Evolutionary conservation across 1,139 yeast species (phyloP).

Genomic region (Blastobotrys petasosporus): DNA sequence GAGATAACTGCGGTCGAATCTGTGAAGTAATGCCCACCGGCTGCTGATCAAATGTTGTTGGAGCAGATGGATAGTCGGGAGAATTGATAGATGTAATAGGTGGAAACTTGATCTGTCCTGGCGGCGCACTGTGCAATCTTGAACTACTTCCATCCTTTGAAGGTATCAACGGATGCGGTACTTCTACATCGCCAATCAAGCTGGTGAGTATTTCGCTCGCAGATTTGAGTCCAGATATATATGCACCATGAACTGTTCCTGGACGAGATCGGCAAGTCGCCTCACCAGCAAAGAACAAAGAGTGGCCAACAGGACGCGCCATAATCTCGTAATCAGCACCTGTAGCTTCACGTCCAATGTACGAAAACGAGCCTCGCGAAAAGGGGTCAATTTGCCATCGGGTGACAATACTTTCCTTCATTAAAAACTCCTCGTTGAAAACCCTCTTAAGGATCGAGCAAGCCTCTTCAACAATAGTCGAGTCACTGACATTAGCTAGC

Average conservation of each 20-base stretch:
- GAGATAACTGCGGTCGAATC: neutral
- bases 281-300: constrained; percentile 41
- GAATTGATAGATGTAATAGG: neutral
- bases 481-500: constrained; percentile 32
- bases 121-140: constrained; percentile 13
- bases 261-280: constrained; percentile 41
- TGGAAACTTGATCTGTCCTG: constrained; percentile 1
- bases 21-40: neutral
- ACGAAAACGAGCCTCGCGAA: constrained; percentile 38
- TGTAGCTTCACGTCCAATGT: constrained; percentile 39
- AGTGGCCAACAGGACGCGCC: constrained; percentile 36
- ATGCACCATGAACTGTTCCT: constrained; percentile 43
- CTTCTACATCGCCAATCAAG: constrained; percentile 37
- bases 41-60: constrained; percentile 1
- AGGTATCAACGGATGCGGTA: constrained; percentile 37
- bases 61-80: neutral
- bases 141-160: constrained; percentile 19
- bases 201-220: constrained; percentile 39
- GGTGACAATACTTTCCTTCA: constrained; percentile 39
- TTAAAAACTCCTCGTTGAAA: constrained; percentile 22
- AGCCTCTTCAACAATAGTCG: constrained; percentile 34
- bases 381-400: constrained; percentile 41
- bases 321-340: constrained; percentile 40
- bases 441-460: constrained; percentile 29
- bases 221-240: constrained; percentile 39